phyloP scores from a whole-genome alignment of 169 alveolate genomes.

The Babesia microti region DNA sequence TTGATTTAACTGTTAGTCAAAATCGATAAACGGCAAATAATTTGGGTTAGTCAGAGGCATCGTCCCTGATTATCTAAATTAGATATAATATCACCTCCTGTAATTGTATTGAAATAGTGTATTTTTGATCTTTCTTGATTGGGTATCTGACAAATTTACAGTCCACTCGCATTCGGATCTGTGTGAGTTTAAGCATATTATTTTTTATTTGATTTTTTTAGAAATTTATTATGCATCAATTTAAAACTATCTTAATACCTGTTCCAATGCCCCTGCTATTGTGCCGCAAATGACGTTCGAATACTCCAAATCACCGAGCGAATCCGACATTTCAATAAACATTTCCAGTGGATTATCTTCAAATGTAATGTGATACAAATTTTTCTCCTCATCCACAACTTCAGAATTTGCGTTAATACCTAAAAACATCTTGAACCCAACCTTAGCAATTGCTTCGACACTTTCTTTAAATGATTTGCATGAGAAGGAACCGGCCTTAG shows the following conservation, averaged over 20 bases:
- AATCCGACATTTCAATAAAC: slow-evolving; percentile 60
- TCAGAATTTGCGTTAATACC: slow-evolving; percentile 56
- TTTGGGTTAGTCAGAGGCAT: too few species aligned
- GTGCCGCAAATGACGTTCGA: slow-evolving; percentile 60
- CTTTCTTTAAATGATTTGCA: slow-evolving; percentile 57
- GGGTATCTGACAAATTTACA: slow-evolving; percentile 64
- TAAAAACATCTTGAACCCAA: slow-evolving; percentile 63
- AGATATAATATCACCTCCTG: slow-evolving; percentile 32
- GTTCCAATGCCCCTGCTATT: slow-evolving; percentile 61
- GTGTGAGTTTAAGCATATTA: neutral
- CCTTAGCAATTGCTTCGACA: slow-evolving; percentile 65
- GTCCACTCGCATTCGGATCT: slow-evolving; percentile 57
- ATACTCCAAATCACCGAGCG: slow-evolving; percentile 46
- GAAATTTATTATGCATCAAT: neutral
- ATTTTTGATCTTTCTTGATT: slow-evolving; percentile 58
- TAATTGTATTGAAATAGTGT: slow-evolving; percentile 52
- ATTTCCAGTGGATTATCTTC: slow-evolving; percentile 62
- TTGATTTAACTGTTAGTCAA: too few species aligned
- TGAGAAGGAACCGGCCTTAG: slow-evolving; percentile 55
- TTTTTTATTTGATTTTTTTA: neutral
- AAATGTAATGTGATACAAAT: slow-evolving; percentile 47
- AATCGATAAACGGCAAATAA: too few species aligned
- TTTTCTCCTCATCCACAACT: slow-evolving; percentile 45
- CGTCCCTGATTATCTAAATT: too few species aligned
- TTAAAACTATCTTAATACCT: slow-evolving; percentile 19